phyloP scores from a whole-genome alignment of 2,329 filamentous ascomycete genomes.

The Septoria petroselini region DNA sequence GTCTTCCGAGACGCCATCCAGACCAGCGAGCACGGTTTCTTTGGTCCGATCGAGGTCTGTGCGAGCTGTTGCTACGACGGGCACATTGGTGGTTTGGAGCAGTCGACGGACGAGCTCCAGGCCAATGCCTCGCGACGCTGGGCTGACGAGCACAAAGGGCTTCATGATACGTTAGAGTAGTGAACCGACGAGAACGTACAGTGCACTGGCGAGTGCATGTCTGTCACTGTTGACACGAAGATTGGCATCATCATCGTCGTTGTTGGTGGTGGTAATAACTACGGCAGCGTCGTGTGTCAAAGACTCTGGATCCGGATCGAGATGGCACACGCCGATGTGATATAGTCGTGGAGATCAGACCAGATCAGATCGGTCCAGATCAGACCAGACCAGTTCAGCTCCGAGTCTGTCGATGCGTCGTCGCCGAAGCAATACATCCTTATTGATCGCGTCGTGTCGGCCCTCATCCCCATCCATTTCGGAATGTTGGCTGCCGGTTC shows the following conservation, averaged over 20 bases:
- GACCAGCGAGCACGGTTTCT: slow-evolving; percentile 50
- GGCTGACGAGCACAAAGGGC: slow-evolving; percentile 54
- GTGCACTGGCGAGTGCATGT: not conserved
- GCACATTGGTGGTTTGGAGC: slow-evolving; percentile 55
- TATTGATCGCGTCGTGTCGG: slow-evolving; percentile 2
- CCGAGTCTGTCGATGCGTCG: no score
- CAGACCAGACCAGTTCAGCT: no score
- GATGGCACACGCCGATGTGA: not conserved
- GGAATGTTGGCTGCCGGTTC: no score
- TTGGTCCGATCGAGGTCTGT: slow-evolving; percentile 51
- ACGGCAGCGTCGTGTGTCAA: slow-evolving; percentile 7
- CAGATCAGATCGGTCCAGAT: no score
- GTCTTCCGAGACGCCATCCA: slow-evolving; percentile 47
- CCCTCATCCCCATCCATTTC: not conserved
- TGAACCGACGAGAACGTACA: not conserved
- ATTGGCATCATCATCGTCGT: not conserved
- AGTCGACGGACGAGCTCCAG: slow-evolving; percentile 59
- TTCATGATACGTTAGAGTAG: slow-evolving; percentile 38
- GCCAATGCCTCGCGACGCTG: slow-evolving; percentile 62
- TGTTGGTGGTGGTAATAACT: not conserved
- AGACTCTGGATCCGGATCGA: slow-evolving; percentile 8
- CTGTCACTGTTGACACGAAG: not conserved
- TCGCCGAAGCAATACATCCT: no score
- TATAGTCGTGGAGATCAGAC: not conserved
- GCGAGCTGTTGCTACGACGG: slow-evolving; percentile 60